Percentiles rank a stretch among this genome's conserved stretches.
phyloP scores from a whole-genome alignment of 805 yeast species.

The Candida boleticola region DNA sequence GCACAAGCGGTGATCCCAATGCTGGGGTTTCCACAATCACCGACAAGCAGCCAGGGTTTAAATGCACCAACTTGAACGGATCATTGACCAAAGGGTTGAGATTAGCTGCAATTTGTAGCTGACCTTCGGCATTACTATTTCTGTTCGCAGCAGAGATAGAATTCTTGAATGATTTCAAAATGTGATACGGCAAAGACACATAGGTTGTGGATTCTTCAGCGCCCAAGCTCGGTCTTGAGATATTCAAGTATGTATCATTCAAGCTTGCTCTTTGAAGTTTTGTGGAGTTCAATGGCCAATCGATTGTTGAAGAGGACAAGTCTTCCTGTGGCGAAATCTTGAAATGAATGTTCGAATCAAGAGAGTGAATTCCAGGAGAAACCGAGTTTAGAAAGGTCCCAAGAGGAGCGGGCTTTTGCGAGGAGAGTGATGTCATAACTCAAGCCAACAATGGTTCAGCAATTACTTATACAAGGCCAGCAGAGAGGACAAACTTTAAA shows the following conservation, averaged over 20 bases:
- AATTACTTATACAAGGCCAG: too few species aligned
- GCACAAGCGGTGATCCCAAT: too few species aligned
- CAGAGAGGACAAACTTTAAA: too few species aligned
- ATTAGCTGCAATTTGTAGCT: constrained; percentile 50
- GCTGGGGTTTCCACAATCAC: constrained; percentile 13
- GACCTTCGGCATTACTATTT: constrained; percentile 40
- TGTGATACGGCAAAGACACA: constrained; percentile 50
- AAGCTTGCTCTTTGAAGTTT: constrained; percentile 16
- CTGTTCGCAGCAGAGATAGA: constrained; percentile 30
- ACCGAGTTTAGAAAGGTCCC: constrained; percentile 32
- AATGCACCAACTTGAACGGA: constrained; percentile 49
- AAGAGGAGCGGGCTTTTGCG: constrained; percentile 3
- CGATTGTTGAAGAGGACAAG: constrained; percentile 6
- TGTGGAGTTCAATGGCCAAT: constrained; percentile 25
- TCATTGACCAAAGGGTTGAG: constrained; percentile 54
- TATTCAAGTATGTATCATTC: constrained; percentile 27
- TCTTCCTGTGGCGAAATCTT: constrained; percentile 13
- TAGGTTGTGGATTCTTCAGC: constrained; percentile 49
- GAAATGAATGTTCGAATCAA: constrained; percentile 36
- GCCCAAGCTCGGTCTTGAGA: constrained; percentile 36
- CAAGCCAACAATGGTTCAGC: too few species aligned
- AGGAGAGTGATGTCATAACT: constrained; percentile 1
- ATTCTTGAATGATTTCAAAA: constrained; percentile 39
- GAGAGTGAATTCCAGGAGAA: constrained; percentile 32
- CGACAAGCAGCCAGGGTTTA: constrained; percentile 54